Conservation (phyloP, 1,139 yeast genomes). For the Yamadazyma membranifaciens region DNA sequence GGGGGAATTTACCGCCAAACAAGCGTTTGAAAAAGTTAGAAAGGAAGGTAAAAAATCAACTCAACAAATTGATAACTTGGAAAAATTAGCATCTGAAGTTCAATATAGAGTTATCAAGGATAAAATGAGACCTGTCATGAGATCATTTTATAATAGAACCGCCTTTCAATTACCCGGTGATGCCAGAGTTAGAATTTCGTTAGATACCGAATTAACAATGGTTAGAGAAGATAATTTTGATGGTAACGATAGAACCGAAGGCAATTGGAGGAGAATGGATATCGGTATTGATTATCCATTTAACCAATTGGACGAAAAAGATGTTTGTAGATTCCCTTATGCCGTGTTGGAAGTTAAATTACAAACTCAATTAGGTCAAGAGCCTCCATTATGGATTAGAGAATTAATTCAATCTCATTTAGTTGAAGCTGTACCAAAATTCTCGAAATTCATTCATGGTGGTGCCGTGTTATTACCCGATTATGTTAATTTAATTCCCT, state of each 20-base stretch:
- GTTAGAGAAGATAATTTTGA: slow-evolving; percentile 97
- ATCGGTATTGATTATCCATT: slow-evolving; percentile 98
- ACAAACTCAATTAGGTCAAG: slow-evolving; percentile 97
- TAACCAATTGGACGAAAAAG: slow-evolving; percentile 75
- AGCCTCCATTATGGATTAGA: slow-evolving; percentile 96
- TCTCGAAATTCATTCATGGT: slow-evolving; percentile 95
- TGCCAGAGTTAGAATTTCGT: slow-evolving; percentile 96
- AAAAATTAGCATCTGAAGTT: slow-evolving; percentile 86
- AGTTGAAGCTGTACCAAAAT: slow-evolving; percentile 97
- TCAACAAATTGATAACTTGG: slow-evolving; percentile 88
- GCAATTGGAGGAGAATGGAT: slow-evolving; percentile 97
- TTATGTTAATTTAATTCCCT: slow-evolving; percentile 79
- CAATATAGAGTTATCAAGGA: slow-evolving; percentile 86
- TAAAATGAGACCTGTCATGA: slow-evolving; percentile 86
- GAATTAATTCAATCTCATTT: slow-evolving; percentile 88
- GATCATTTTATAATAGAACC: slow-evolving; percentile 96
- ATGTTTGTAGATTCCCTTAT: slow-evolving; percentile 90
- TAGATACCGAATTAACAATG: slow-evolving; percentile 94
- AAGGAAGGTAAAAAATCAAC: slow-evolving; percentile 86
- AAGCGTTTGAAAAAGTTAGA: slow-evolving; percentile 88
- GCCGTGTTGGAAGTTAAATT: slow-evolving; percentile 96
- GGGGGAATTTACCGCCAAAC: slow-evolving; percentile 84
- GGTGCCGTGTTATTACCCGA: slow-evolving; percentile 86
- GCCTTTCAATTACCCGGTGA: slow-evolving; percentile 99
- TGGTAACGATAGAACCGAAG: slow-evolving; percentile 83